Conservation (phyloP, 331 rosid genomes). For the Ulmus americana region DNA sequence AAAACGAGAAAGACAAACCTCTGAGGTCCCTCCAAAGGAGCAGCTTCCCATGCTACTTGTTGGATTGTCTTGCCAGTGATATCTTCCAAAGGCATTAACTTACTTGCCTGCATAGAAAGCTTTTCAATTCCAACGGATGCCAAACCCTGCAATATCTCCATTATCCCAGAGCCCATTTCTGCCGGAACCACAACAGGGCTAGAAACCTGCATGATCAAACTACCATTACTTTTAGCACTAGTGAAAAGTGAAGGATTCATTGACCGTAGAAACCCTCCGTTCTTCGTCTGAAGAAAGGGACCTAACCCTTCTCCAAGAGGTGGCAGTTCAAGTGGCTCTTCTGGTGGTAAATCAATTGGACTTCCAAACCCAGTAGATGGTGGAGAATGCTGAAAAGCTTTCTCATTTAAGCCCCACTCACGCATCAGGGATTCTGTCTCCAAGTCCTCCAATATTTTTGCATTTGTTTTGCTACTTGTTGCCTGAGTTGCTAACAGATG, state of each 20-base stretch:
- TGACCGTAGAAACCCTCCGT: conserved; percentile 76
- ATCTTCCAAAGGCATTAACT: conserved; percentile 94
- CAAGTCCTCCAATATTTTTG: conserved; percentile 57
- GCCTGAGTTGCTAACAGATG: conserved; percentile 39
- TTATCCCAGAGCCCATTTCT: conserved; percentile 91
- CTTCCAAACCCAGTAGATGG: conserved; percentile 54
- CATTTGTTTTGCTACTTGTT: conserved; percentile 43
- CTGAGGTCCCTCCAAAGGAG: conserved; percentile 62
- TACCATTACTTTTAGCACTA: conserved; percentile 63
- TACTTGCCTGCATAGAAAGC: conserved; percentile 94
- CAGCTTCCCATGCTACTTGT: conserved; percentile 85
- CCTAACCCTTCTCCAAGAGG: conserved; percentile 73
- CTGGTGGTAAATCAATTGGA: conserved; percentile 44
- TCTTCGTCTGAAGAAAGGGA: conserved; percentile 73
- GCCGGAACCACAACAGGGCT: conserved; percentile 96
- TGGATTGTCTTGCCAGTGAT: conserved; percentile 91
- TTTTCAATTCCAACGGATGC: conserved; percentile 90
- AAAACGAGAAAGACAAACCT: conserved; percentile 50
- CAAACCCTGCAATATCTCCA: conserved; percentile 73
- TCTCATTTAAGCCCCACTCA: conserved; percentile 79
- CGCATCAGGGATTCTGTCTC: conserved; percentile 78
- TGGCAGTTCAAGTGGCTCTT: conserved; percentile 48
- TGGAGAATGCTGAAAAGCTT: conserved; percentile 68
- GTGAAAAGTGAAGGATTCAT: conserved; percentile 72
- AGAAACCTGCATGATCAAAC: conserved; percentile 89